Percentiles rank a stretch among this genome's conserved stretches.
phyloP scores from a whole-genome alignment of 352 stramenopile species.

The Elongisporangium undulatum region DNA sequence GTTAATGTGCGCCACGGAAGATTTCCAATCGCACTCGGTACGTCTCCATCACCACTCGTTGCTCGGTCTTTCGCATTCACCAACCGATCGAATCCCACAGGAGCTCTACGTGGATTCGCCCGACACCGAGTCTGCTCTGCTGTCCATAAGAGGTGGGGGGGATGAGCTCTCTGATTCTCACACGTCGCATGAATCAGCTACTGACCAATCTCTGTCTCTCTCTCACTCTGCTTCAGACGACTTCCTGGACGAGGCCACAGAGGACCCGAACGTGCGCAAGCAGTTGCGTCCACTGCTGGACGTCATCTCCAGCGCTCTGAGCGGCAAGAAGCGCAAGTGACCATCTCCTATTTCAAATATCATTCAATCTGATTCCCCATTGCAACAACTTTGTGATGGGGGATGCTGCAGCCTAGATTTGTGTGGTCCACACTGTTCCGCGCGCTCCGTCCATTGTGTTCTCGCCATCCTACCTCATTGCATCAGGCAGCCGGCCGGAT shows the following conservation, averaged over 20 bases:
- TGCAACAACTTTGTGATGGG: background rate
- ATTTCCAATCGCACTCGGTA: conserved; percentile 72
- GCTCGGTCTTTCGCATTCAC: background rate
- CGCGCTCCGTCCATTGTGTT: background rate
- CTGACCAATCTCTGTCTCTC: background rate
- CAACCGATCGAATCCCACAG: conserved; percentile 3
- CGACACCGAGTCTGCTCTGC: conserved; percentile 48
- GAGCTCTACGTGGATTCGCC: conserved; percentile 57
- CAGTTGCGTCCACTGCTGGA: conserved; percentile 70
- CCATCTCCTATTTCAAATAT: background rate
- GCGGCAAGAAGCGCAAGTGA: background rate
- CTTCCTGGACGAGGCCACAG: conserved; percentile 54
- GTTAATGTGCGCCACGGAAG: conserved; percentile 77
- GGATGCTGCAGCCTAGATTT: background rate
- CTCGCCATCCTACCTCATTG: background rate
- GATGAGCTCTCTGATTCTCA: background rate
- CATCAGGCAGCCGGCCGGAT: background rate
- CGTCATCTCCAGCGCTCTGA: conserved; percentile 17
- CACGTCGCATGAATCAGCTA: background rate
- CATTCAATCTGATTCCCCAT: background rate
- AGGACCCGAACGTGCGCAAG: conserved; percentile 65
- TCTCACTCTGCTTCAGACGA: conserved; percentile 43
- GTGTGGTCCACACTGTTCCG: background rate
- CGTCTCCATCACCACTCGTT: background rate
- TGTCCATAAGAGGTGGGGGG: conserved; percentile 45